Evolutionary conservation across 139 green algal genomes (phyloP).

Genomic region (Volvox africanus): DNA sequence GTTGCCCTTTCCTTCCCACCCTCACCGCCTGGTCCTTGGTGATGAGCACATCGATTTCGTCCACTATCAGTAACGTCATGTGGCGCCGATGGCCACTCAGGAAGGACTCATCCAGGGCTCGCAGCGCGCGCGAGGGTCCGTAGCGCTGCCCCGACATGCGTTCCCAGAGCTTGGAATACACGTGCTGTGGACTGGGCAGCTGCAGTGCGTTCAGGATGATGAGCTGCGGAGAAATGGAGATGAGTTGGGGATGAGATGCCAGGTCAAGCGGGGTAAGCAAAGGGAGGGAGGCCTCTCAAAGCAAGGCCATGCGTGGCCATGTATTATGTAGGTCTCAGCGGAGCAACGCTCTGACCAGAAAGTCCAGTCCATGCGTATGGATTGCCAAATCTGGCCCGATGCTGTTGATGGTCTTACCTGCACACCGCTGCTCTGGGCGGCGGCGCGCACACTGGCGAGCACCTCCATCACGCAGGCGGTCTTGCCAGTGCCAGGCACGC

Average conservation of each 20-base stretch:
- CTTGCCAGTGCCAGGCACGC: slow-evolving; percentile 98
- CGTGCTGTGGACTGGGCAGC: slow-evolving; percentile 89
- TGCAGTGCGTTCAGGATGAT: slow-evolving; percentile 93
- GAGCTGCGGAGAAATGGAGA: slow-evolving; percentile 62
- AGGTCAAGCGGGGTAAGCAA: neutral
- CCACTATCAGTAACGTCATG: slow-evolving; percentile 86
- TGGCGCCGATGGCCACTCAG: slow-evolving; percentile 31
- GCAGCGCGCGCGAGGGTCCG: slow-evolving; percentile 62
- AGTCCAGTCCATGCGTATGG: too few species aligned
- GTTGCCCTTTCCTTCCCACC: neutral
- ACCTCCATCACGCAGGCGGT: slow-evolving; percentile 91
- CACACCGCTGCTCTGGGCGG: slow-evolving; percentile 61
- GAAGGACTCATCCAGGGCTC: slow-evolving; percentile 83
- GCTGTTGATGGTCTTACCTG: slow-evolving; percentile 49
- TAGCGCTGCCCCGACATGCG: slow-evolving; percentile 83
- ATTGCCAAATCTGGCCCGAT: too few species aligned
- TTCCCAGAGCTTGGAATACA: slow-evolving; percentile 90
- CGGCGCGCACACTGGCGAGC: slow-evolving; percentile 52
- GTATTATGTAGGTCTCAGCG: too few species aligned
- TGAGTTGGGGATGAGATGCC: neutral
- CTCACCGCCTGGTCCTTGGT: slow-evolving; percentile 86
- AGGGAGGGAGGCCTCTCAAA: neutral
- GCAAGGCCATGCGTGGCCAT: too few species aligned
- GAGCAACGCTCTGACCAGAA: too few species aligned
- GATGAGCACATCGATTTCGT: slow-evolving; percentile 97